Conservation (phyloP, 2,329 filamentous ascomycete genomes). For the Alternaria rosae region DNA sequence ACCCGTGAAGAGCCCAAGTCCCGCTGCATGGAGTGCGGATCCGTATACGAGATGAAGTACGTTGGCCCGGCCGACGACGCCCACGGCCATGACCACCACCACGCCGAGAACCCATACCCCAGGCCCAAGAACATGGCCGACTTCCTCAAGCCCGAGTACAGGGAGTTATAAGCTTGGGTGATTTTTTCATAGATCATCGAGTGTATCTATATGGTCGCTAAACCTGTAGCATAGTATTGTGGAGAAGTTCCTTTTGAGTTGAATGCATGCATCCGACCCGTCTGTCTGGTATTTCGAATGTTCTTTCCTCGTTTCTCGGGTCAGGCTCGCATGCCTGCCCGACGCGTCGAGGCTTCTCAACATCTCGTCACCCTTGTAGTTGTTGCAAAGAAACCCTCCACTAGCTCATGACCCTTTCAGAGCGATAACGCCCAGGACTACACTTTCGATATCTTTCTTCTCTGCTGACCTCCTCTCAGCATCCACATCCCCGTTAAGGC, state of each 20-base stretch:
- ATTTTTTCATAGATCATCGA: constrained; percentile 21
- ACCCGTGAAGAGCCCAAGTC: constrained; percentile 89
- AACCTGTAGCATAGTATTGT: constrained; percentile 46
- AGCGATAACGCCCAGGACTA: constrained; percentile 80
- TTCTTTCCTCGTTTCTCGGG: background rate
- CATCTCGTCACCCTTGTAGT: background rate
- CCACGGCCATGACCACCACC: constrained; percentile 61
- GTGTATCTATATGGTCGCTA: constrained; percentile 40
- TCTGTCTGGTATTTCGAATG: background rate
- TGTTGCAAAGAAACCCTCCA: background rate
- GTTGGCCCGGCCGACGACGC: constrained; percentile 80
- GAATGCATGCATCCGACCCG: constrained; percentile 2
- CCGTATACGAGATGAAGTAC: constrained; percentile 98
- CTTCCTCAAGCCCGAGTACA: constrained; percentile 94
- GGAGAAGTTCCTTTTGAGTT: constrained; percentile 28
- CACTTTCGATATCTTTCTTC: constrained; percentile 68
- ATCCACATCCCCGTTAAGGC: constrained; percentile 16
- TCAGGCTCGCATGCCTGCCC: background rate
- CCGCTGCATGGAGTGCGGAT: constrained; percentile 96
- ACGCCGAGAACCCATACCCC: constrained; percentile 62
- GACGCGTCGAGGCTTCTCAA: background rate
- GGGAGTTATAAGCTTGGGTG: constrained; percentile 62
- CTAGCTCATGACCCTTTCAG: constrained; percentile 65
- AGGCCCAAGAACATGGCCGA: constrained; percentile 93
- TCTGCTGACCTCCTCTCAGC: constrained; percentile 52